Evolutionary conservation across 2,329 filamentous ascomycete species (phyloP).

Genomic region (Corniculantispora saksenae): DNA sequence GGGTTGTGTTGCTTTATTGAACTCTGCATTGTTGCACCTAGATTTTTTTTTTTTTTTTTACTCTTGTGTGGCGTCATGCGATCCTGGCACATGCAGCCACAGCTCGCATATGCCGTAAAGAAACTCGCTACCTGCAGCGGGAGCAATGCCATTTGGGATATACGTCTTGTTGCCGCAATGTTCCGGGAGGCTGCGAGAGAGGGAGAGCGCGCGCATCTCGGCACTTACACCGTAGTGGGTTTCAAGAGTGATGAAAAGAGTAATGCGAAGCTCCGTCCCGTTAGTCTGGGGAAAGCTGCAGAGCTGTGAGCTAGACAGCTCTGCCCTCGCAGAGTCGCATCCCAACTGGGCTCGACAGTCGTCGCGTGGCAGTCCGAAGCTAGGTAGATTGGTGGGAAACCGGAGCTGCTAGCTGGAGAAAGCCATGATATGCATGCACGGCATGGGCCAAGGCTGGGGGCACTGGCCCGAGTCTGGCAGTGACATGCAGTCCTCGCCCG

Average conservation of each 20-base stretch:
- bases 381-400: background rate
- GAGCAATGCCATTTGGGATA: background rate
- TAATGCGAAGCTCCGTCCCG: background rate
- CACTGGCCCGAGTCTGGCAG: background rate
- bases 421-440: slow-evolving; percentile 4
- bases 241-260: slow-evolving; percentile 6
- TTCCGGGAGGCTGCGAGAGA: background rate
- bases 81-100: background rate
- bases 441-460: background rate
- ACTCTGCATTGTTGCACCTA: background rate
- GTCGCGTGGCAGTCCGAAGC: slow-evolving; percentile 11
- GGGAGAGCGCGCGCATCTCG: background rate
- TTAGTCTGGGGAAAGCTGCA: background rate
- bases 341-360: background rate
- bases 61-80: background rate
- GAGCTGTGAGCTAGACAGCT: background rate
- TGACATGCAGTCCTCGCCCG: background rate
- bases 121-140: background rate
- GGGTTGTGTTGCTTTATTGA: background rate
- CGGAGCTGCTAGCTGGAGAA: background rate
- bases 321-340: background rate
- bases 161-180: background rate
- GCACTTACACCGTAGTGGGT: slow-evolving; percentile 5
- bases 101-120: background rate
- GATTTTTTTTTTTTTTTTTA: background rate